Evolutionary conservation across 2,329 filamentous ascomycete species (phyloP), one percentile per base, ranked within the genome.

Genomic region (Coniochaeta pulveracea): DNA sequence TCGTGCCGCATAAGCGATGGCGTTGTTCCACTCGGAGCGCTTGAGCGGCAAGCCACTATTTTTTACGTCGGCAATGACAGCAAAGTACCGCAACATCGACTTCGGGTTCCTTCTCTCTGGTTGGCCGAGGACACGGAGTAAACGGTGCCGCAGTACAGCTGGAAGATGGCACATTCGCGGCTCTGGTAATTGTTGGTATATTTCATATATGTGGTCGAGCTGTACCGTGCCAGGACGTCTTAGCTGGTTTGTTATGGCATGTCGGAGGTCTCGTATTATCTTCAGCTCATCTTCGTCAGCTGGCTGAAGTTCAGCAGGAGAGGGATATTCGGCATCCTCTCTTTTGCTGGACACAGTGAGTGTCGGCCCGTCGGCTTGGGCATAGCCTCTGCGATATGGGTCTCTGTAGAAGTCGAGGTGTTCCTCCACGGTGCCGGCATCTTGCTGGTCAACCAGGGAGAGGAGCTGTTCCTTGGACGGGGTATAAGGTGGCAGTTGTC

Each of bases 21-120:
- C 88, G 24, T 75, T 76, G 40, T 84, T 94, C 88, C 88, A 98
- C 49, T 94, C 76, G 0, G 64, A 58, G 5, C 58, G 61, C 1
- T 65, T 71, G 35, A 96, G 61, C 1, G 77, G 69, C 27, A 93
- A 72, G 2, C 76, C 72, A n/a, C 76, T 71, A 34, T 66, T 66
- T 46, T 84, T 80, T 60, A 93, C 80, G 47, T 98, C 89, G 41
- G 88, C 77, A 12, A 96, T 66, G 16, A 95, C 62, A 5, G 77
- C 75, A 41, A 95, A 79, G 56, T 89, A 96, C 35, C 84, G 79
- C 46, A 83, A 63, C 80, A 86, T 93, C 29, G 75, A 68, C 41
- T 57, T 63, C 11, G 68, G 54, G 32, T 68, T 59, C 37, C 72
- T 69, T 24, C 66, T 64, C 32, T 71, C 63, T 7, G 75, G 70